Evolutionary conservation across 2,329 filamentous ascomycete genomes (phyloP).

Genomic region (Aureobasidium sp.): DNA sequence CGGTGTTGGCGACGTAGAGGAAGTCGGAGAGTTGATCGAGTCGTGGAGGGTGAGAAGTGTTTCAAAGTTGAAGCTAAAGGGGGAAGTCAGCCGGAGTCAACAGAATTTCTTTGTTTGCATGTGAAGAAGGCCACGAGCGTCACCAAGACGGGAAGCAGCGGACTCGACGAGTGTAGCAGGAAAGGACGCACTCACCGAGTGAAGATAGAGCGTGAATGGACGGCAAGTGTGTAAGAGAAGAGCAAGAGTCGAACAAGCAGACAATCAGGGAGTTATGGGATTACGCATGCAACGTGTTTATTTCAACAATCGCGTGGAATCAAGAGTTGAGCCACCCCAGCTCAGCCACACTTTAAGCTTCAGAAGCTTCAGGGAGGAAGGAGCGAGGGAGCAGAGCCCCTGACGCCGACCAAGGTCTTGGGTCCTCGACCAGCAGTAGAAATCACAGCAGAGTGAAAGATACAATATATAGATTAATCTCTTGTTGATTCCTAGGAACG

Average conservation of each 20-base stretch:
- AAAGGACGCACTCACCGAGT: neutral
- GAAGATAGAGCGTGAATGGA: neutral
- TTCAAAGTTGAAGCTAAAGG: neutral
- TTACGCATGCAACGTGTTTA: slow-evolving; percentile 9
- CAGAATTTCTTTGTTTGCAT: slow-evolving; percentile 14
- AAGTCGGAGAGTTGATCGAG: neutral
- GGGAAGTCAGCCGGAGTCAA: slow-evolving; percentile 12
- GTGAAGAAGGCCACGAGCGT: slow-evolving; percentile 2
- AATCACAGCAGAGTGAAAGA: neutral
- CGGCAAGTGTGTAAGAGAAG: neutral
- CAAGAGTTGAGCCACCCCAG: neutral
- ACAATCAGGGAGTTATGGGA: neutral
- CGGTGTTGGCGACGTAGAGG: neutral
- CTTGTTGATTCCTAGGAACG: neutral
- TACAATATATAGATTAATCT: neutral
- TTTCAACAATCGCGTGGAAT: neutral
- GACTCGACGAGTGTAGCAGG: neutral
- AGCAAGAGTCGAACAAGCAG: neutral
- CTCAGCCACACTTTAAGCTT: slow-evolving; percentile 1
- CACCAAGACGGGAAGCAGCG: neutral
- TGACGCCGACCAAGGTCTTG: neutral
- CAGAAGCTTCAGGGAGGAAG: neutral
- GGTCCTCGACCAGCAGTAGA: neutral
- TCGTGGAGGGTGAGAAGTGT: neutral
- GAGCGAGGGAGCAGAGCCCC: neutral